phyloP scores from a whole-genome alignment of 495 filamentous ascomycete species.

The Hypoxylon subgilvum region DNA sequence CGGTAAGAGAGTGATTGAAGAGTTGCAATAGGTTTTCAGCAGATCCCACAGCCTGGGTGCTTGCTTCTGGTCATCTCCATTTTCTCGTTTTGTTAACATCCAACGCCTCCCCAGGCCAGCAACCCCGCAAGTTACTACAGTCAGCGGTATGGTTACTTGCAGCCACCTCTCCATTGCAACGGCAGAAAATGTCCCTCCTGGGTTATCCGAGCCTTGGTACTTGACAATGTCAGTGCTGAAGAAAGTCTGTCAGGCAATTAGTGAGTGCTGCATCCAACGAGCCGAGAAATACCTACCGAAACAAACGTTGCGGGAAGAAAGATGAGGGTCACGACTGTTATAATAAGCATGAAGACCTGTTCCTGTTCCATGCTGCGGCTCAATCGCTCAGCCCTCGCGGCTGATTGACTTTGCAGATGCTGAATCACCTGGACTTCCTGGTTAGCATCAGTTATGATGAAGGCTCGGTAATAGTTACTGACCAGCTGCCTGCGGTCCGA shows the following conservation, averaged over 20 bases:
- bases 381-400: constrained; percentile 43
- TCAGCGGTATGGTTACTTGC: constrained; percentile 52
- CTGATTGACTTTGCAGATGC: constrained; percentile 44
- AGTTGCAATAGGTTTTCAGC: neutral
- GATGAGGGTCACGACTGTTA: constrained; percentile 49
- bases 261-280: constrained; percentile 7
- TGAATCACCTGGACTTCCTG: constrained; percentile 39
- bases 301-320: constrained; percentile 54
- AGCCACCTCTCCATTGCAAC: constrained; percentile 51
- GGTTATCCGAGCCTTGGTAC: constrained; percentile 41
- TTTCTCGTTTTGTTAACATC: constrained; percentile 1
- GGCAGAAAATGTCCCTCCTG: constrained; percentile 44
- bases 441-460: constrained; percentile 1
- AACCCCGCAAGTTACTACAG: constrained; percentile 23
- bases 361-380: constrained; percentile 48
- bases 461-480: constrained; percentile 5
- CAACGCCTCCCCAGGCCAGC: constrained; percentile 20
- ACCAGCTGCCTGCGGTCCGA: constrained; percentile 48
- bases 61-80: no score
- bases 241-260: constrained; percentile 42
- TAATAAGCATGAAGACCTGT: constrained; percentile 47
- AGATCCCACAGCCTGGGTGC: no score
- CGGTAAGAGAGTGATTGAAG: constrained; percentile 3
- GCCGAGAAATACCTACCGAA: constrained; percentile 39
- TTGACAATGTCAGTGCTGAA: constrained; percentile 55